These are phyloP conservation scores for Dryadomyces quercivorus DNA, from an alignment of 2,329 filamentous ascomycete genomes.

Conservation along the genomic window DNA sequence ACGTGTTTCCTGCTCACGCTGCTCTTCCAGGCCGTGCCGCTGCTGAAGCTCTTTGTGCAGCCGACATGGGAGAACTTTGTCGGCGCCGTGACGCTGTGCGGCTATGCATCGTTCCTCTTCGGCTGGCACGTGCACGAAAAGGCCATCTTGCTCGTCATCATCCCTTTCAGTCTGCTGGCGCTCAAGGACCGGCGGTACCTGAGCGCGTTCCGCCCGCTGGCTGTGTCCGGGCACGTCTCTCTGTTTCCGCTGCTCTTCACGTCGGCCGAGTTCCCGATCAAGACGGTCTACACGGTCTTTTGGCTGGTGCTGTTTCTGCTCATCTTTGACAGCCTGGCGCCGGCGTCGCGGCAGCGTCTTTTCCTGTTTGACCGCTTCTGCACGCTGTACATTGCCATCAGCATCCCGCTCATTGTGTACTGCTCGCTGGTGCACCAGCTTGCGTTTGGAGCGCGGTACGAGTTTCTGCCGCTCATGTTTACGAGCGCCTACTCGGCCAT, in stretches of 20 bases:
- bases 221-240: constrained; percentile 88
- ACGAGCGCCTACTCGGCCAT: constrained; percentile 89
- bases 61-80: constrained; percentile 86
- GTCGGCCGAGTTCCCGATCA: constrained; percentile 82
- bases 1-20: constrained; percentile 75
- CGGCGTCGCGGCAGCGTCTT: constrained; percentile 66
- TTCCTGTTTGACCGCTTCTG: constrained; percentile 89
- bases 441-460: constrained; percentile 70
- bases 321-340: constrained; percentile 76
- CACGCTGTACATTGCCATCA: constrained; percentile 76
- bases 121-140: constrained; percentile 99
- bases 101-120: constrained; percentile 92
- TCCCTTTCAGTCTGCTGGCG: constrained; percentile 88
- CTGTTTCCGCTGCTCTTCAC: constrained; percentile 92
- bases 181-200: constrained; percentile 83
- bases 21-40: constrained; percentile 64
- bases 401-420: constrained; percentile 81
- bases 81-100: constrained; percentile 80
- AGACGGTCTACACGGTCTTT: constrained; percentile 82
- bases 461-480: constrained; percentile 95
- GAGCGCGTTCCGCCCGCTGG: constrained; percentile 80
- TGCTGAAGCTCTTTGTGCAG: constrained; percentile 68
- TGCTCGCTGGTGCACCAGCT: constrained; percentile 72
- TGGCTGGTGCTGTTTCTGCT: constrained; percentile 84
- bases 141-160: constrained; percentile 83